Evolutionary conservation across 2,329 filamentous ascomycete species (phyloP).

Genomic region (Periconia digitata): DNA sequence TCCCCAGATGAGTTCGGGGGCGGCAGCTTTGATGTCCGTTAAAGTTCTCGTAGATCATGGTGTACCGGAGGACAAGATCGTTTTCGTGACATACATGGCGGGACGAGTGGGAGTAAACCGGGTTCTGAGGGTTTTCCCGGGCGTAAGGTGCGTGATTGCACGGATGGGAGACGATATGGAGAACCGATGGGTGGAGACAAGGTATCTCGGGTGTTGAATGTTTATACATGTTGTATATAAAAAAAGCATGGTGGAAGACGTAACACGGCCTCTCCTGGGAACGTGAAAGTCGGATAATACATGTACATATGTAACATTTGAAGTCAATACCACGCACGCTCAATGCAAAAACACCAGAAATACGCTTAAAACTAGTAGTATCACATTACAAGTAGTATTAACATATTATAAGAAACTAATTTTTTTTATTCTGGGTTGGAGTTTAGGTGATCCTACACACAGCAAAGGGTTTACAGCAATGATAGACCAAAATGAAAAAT

Average conservation of each 20-base stretch:
- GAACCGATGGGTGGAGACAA: constrained; percentile 84
- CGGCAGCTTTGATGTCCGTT: constrained; percentile 86
- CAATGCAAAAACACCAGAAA: too few relatives aligned
- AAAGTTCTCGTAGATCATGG: constrained; percentile 95
- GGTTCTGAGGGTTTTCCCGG: constrained; percentile 84
- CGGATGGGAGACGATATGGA: constrained; percentile 80
- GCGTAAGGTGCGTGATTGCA: constrained; percentile 82
- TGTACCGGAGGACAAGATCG: constrained; percentile 78
- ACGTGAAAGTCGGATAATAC: too few relatives aligned
- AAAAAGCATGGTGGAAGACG: too few relatives aligned
- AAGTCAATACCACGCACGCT: too few relatives aligned
- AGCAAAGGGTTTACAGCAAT: too few relatives aligned
- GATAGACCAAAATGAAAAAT: too few relatives aligned
- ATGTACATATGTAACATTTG: neutral
- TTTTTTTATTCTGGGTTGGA: too few relatives aligned
- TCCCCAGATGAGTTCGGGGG: constrained; percentile 92
- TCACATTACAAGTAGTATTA: too few relatives aligned
- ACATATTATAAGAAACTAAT: too few relatives aligned
- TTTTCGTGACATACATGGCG: constrained; percentile 90
- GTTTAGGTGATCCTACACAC: too few relatives aligned
- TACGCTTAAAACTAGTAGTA: too few relatives aligned
- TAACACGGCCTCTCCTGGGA: too few relatives aligned
- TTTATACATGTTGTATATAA: neutral
- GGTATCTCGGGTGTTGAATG: constrained; percentile 80
- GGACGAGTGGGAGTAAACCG: constrained; percentile 82